Percentiles rank a stretch among this genome's conserved stretches.
Conservation (phyloP, 169 alveolate genomes). For the Besnoitia besnoiti region DNA sequence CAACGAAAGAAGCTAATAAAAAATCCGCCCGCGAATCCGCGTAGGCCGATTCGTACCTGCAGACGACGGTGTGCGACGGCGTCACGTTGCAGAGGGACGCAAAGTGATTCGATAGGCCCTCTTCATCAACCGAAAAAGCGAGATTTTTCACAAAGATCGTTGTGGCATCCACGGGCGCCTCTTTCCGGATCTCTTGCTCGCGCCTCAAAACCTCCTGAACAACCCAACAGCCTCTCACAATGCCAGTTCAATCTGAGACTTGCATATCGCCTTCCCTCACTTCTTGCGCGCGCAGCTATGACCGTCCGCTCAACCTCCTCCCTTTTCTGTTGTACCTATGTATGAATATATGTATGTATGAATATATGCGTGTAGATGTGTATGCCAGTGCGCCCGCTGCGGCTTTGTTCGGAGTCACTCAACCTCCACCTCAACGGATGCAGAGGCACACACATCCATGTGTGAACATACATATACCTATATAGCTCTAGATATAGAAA, state of each 20-base stretch:
- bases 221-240: not conserved
- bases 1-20: not conserved
- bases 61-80: not conserved
- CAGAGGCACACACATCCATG: not conserved
- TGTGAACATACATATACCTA: not conserved
- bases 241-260: no score
- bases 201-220: not conserved
- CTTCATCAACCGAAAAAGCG: slow-evolving; percentile 35
- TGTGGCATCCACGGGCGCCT: slow-evolving; percentile 5
- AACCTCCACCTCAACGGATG: not conserved
- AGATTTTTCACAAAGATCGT: slow-evolving; percentile 46
- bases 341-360: not conserved
- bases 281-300: no score
- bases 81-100: not conserved
- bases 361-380: not conserved
- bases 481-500: not conserved
- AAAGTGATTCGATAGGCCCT: not conserved
- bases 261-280: no score
- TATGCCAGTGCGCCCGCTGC: no score
- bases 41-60: not conserved
- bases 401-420: no score
- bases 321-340: no score
- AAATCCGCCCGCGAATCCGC: not conserved
- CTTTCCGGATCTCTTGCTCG: not conserved
- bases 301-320: no score